Percentiles rank a stretch among this genome's conserved stretches.
Conservation (phyloP, 192 early-diverging fungal species). For the Podila clonocystis region DNA sequence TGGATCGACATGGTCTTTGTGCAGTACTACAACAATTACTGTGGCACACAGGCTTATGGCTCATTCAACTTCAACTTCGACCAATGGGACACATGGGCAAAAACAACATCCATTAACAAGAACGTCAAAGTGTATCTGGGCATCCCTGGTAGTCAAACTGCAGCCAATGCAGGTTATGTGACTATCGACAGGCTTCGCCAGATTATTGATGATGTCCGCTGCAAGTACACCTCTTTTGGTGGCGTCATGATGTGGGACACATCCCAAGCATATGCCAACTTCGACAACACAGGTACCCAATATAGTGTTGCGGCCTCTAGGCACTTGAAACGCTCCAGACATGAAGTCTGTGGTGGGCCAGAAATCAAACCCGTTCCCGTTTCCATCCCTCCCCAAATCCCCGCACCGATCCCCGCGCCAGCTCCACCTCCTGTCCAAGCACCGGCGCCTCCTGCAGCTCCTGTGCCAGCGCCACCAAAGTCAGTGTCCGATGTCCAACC, state of each 20-base stretch:
- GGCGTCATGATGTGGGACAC: constrained; percentile 84
- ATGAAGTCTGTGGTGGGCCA: constrained; percentile 3
- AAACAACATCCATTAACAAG: constrained; percentile 62
- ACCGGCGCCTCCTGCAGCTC: background rate
- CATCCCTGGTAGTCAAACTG: constrained; percentile 64
- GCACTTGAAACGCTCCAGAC: constrained; percentile 11
- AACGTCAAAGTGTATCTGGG: constrained; percentile 72
- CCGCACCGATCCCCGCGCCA: background rate
- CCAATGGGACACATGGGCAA: constrained; percentile 77
- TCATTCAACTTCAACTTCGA: constrained; percentile 75
- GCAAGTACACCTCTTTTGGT: constrained; percentile 67
- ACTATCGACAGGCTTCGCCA: constrained; percentile 54
- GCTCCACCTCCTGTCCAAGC: background rate
- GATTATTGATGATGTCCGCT: constrained; percentile 58
- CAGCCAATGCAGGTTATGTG: constrained; percentile 69
- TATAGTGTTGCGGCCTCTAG: constrained; percentile 11
- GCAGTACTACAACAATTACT: constrained; percentile 89
- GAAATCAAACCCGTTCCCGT: background rate
- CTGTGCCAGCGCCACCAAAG: background rate
- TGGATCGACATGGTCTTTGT: constrained; percentile 79
- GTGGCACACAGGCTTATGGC: constrained; percentile 53
- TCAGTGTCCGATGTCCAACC: background rate
- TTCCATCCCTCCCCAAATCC: background rate
- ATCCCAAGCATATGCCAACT: constrained; percentile 68
- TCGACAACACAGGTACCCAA: constrained; percentile 15